Conservation (phyloP, 306 rosid species). For the Vicia faba region DNA sequence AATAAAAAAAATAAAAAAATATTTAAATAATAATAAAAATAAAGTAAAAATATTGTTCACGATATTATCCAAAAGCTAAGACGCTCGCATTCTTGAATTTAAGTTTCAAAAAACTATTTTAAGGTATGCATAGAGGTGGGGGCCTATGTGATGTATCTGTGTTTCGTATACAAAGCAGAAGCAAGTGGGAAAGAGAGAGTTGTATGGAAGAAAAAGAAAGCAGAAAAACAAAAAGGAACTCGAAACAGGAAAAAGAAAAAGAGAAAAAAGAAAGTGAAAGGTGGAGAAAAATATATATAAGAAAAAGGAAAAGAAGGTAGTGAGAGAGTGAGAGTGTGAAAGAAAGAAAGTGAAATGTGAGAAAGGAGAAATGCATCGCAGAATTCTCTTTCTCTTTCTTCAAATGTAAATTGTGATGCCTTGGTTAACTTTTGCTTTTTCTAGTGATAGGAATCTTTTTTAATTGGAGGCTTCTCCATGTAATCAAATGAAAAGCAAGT, state of each 20-base stretch:
- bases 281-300: constrained; percentile 20
- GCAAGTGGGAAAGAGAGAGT: constrained; percentile 39
- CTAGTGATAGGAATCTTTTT: constrained; percentile 66
- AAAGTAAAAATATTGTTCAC: too few relatives aligned
- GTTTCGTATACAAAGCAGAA: constrained; percentile 39
- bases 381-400: constrained; percentile 22
- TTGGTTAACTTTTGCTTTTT: constrained; percentile 63
- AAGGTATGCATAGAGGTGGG: constrained; percentile 35
- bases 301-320: constrained; percentile 29
- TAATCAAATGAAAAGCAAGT: constrained; percentile 18
- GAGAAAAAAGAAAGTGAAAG: constrained; percentile 51
- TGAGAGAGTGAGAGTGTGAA: constrained; percentile 24
- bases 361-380: constrained; percentile 34
- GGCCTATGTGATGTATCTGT: constrained; percentile 19
- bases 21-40: too few relatives aligned
- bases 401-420: constrained; percentile 52
- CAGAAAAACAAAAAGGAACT: constrained; percentile 67
- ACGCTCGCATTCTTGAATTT: constrained; percentile 1
- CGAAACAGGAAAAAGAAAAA: constrained; percentile 67
- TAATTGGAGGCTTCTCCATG: constrained; percentile 52
- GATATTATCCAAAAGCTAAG: background rate
- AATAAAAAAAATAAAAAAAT: too few relatives aligned
- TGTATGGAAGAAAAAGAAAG: constrained; percentile 51
- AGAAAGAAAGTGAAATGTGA: constrained; percentile 50
- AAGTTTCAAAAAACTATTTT: constrained; percentile 25